Evolutionary conservation across 164 flowering plant species (phyloP).

Genomic region (Chimonanthus praecox): DNA sequence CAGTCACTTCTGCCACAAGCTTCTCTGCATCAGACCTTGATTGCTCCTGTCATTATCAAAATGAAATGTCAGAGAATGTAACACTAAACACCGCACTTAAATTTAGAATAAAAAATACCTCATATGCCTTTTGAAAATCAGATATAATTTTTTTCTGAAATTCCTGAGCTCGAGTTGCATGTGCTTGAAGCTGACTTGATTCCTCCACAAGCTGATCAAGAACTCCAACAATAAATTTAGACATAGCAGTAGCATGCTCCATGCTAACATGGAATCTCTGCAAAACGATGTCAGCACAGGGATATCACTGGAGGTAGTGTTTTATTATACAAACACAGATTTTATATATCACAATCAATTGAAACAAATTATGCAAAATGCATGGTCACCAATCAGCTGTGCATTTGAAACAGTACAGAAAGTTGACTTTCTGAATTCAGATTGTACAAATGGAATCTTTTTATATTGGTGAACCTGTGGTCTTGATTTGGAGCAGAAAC

Average conservation of each 20-base stretch:
- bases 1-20: constrained; percentile 71
- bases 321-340: too few species aligned
- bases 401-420: neutral
- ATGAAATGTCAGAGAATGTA: neutral
- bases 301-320: neutral
- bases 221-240: constrained; percentile 45
- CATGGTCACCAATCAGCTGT: neutral
- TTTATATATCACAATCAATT: too few species aligned
- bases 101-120: constrained; percentile 14
- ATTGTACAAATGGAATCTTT: too few species aligned
- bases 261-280: constrained; percentile 60
- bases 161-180: constrained; percentile 41
- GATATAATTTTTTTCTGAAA: constrained; percentile 48
- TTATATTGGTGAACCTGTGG: neutral
- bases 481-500: neutral
- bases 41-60: constrained; percentile 51
- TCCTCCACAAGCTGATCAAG: constrained; percentile 55
- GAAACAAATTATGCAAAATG: neutral
- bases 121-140: constrained; percentile 72
- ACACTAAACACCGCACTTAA: neutral
- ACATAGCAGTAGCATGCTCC: constrained; percentile 46
- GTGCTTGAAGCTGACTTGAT: constrained; percentile 40
- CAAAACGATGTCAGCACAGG: neutral
- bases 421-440: too few species aligned
- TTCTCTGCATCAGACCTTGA: constrained; percentile 67